Evolutionary conservation across 1,284 basidiomycete species (phyloP).

Genomic region (Agaricales sp.): DNA sequence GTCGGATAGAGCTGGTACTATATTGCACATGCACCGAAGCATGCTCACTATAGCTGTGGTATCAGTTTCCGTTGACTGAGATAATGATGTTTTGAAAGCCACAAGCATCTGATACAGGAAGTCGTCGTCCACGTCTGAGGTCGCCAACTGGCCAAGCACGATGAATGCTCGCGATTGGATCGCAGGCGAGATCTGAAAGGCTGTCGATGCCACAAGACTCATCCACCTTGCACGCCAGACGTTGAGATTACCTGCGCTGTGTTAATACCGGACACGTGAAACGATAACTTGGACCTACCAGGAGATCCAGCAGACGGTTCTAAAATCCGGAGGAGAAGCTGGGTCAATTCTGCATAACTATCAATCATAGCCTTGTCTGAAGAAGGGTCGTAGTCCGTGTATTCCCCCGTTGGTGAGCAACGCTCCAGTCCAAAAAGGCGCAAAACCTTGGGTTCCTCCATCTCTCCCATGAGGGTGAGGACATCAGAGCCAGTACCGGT

Average conservation of each 20-base stretch:
- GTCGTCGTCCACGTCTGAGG: slow-evolving; percentile 79
- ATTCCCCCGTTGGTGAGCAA: slow-evolving; percentile 53
- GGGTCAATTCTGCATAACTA: slow-evolving; percentile 56
- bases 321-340: slow-evolving; percentile 57
- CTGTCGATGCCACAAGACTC: slow-evolving; percentile 83
- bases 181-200: slow-evolving; percentile 87
- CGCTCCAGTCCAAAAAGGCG: slow-evolving; percentile 66
- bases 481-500: slow-evolving; percentile 50
- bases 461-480: slow-evolving; percentile 50
- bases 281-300: slow-evolving; percentile 33
- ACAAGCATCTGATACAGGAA: slow-evolving; percentile 84
- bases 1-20: slow-evolving; percentile 59
- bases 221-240: slow-evolving; percentile 93
- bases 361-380: slow-evolving; percentile 57
- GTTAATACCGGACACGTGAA: neutral
- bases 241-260: slow-evolving; percentile 78
- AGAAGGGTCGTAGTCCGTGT: slow-evolving; percentile 39
- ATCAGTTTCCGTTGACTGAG: slow-evolving; percentile 57
- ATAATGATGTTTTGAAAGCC: slow-evolving; percentile 61
- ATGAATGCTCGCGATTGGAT: slow-evolving; percentile 87
- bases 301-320: slow-evolving; percentile 54
- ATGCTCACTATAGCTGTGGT: slow-evolving; percentile 75
- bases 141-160: slow-evolving; percentile 72
- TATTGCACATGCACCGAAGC: slow-evolving; percentile 74
- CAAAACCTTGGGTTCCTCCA: slow-evolving; percentile 46